Base-by-base conservation (phyloP, 805 yeast species). In the Ogataea thermomethanolica region DNA sequence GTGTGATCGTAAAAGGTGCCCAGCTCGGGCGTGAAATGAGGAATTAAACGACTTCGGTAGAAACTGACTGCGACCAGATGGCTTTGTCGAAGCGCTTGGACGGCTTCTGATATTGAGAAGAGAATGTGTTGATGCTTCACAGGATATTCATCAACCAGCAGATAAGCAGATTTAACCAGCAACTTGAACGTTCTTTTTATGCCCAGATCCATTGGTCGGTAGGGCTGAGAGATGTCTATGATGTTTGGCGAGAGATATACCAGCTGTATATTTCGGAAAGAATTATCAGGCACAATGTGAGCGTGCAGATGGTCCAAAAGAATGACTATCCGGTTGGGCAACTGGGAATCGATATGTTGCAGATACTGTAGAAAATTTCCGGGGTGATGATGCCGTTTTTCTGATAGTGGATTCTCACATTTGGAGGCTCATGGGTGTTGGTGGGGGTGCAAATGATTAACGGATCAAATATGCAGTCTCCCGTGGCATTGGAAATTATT, bases 281-380 rank as follows among this genome's bases (percentile, higher is more conserved):
- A 32, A 8, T 60, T 58, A 5, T 55, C 50, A 3, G 69, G 66
- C 12, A 66, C 49, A 25, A 65, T 58, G 46, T 69, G 73, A 2
- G 63, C 50, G 44, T 64, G 54, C 9, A 65, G 44, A 27, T 57
- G 48, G 49, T 68, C 71, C 26, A 66, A 34, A 22, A 68, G 26
- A 3, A 69, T 13, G 1, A 59, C 51, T 4, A 59, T 28, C 11
- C 33, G 26, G 5, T 23, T 14, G 8, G 23, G 29, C 8, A 51
- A 25, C 11, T 35, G 23, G 6, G 39, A 21, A 34, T 59, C 56
- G 14, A 58, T 37, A 14, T 44, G 29, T 8, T 35, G 43, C 31
- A 58, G 31, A 41, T 58, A 59, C 24, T 44, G 33, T 42, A 53
- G 22, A 59, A 49, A 10, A 56, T 51, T 36, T 59, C 64, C 11